Evolutionary conservation across 768 basidiomycete species (phyloP), one percentile per base, ranked within the genome.

Genomic region (Tulasnella sp.): DNA sequence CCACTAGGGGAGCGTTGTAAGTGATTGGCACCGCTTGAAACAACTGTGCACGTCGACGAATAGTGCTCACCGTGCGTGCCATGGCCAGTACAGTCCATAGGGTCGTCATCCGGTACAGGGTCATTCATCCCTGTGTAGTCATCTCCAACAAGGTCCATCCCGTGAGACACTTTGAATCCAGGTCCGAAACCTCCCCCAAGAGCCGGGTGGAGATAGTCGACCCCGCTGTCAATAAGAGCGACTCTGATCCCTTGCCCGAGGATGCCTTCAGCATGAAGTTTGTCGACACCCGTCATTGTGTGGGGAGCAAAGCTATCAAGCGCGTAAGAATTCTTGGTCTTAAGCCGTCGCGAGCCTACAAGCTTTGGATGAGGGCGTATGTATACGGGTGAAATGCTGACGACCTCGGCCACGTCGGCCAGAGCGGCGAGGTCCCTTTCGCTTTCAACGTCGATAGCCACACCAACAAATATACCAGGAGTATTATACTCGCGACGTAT

Each of bases 41-140:
- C 12, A 24, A 24, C 52, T 9, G 24, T 21, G 9, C 1, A n/a
- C n/a, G 52, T n/a, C 52, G 21, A 16, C 34, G 16, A 36, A 19
- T 24, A 5, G 6, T 12, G 18, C 62, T 31, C 62, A 79, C 58
- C 83, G 81, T 91, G 90, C 2, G 90, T 90, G 40, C 90, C 90
- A 36, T 76, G 78, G 7, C 80, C 80, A 10, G 3, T 58, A 46
- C 80, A 80, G 42, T 80, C 80, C 31, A 80, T 34, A 39, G 80
- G 80, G 52, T 80, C 52, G 39, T 74, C 31, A 42, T 79, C 80
- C 18, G 14, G 39, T 12, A 71, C 34, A 44, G 80, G 79, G 9
- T 31, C 72, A 44, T 80, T 80, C 2, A 3, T 9, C 24, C 38
- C 79, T 36, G 21, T 74, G 78, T 79, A 80, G n/a, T 21, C n/a